Conservation (phyloP, 1,284 basidiomycete species). For the Stereum hirsutum region DNA sequence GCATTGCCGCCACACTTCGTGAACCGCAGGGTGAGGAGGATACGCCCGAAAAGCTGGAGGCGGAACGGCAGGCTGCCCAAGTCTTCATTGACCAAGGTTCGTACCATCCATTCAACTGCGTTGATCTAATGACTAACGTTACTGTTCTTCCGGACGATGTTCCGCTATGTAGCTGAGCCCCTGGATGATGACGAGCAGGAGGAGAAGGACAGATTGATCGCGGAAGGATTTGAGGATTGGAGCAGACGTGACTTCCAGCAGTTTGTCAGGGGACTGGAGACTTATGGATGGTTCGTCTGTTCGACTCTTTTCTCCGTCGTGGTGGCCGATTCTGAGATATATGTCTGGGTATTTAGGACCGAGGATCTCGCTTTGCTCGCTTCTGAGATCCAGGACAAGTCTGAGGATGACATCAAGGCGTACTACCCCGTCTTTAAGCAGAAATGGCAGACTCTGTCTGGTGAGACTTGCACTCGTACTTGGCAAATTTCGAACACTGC, state of each 20-base stretch:
- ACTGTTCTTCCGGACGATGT: background rate
- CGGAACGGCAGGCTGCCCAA: slow-evolving; percentile 75
- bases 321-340: slow-evolving; percentile 5
- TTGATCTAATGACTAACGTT: background rate
- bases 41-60: slow-evolving; percentile 79
- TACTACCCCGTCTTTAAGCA: slow-evolving; percentile 89
- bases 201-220: slow-evolving; percentile 73
- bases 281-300: slow-evolving; percentile 68
- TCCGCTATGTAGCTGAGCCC: slow-evolving; percentile 55
- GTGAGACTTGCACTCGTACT: slow-evolving; percentile 27
- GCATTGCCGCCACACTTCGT: slow-evolving; percentile 64
- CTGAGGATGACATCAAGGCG: slow-evolving; percentile 67
- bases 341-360: slow-evolving; percentile 48
- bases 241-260: slow-evolving; percentile 90
- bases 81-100: slow-evolving; percentile 79
- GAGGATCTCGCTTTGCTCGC: slow-evolving; percentile 74
- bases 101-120: slow-evolving; percentile 6
- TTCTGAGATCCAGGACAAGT: slow-evolving; percentile 83
- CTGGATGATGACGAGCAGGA: slow-evolving; percentile 80
- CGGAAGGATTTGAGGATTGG: slow-evolving; percentile 85
- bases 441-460: slow-evolving; percentile 81
- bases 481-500: background rate
- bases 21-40: slow-evolving; percentile 69
- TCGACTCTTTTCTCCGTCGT: background rate
- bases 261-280: slow-evolving; percentile 81